Percentiles rank a stretch among this genome's conserved stretches.
Evolutionary conservation across 441 rosid species (phyloP).

Genomic region (Erodium trifolium): DNA sequence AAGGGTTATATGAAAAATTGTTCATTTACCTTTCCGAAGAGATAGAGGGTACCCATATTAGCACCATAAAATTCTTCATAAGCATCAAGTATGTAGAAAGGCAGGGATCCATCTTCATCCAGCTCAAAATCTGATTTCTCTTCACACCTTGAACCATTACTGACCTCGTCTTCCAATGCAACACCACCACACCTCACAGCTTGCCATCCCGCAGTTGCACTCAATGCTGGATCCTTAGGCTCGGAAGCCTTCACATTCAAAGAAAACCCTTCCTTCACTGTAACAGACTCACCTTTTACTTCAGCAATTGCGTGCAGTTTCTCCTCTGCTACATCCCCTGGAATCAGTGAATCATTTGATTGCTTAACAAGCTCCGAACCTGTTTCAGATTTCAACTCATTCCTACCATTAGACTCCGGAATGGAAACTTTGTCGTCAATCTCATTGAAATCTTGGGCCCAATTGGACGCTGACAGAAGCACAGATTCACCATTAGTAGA

Average conservation of each 20-base stretch:
- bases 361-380: slow-evolving; percentile 16
- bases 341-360: slow-evolving; percentile 15
- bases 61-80: slow-evolving; percentile 80
- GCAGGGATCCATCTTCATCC: slow-evolving; percentile 58
- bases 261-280: slow-evolving; percentile 26
- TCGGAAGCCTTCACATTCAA: slow-evolving; percentile 69
- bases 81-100: slow-evolving; percentile 70
- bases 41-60: slow-evolving; percentile 67
- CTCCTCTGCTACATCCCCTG: slow-evolving; percentile 22
- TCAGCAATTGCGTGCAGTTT: slow-evolving; percentile 17
- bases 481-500: slow-evolving; percentile 11
- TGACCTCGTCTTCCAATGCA: slow-evolving; percentile 18
- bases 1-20: neutral
- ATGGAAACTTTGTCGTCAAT: slow-evolving; percentile 25
- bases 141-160: slow-evolving; percentile 22
- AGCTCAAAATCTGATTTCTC: slow-evolving; percentile 59
- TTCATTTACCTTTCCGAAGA: slow-evolving; percentile 77
- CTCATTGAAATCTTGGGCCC: slow-evolving; percentile 13
- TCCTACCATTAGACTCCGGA: slow-evolving; percentile 26
- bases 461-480: neutral
- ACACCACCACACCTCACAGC: slow-evolving; percentile 38
- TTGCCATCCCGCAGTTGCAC: slow-evolving; percentile 87
- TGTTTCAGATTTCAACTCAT: slow-evolving; percentile 20
- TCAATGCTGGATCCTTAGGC: slow-evolving; percentile 53
- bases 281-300: slow-evolving; percentile 32